Base-by-base conservation (phyloP, 192 early-diverging fungal species). In the Entomortierella beljakovae region DNA sequence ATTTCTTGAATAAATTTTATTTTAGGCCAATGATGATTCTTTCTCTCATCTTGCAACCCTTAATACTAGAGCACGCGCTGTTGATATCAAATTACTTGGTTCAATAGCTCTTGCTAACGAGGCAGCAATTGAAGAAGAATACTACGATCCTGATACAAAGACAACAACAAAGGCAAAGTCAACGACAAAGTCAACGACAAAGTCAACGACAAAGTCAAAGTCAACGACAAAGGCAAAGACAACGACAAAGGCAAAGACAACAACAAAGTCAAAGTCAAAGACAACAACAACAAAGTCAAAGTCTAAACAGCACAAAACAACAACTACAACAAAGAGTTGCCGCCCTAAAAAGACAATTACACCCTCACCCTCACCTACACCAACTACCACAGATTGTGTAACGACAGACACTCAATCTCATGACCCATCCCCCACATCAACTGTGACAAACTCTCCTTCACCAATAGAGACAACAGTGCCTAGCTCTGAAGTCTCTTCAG, bases 151-250 rank as follows among this genome's bases (percentile, higher is more conserved):
- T 29, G 25, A 16, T 1, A 2, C 54, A 34, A 34, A 8, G 1
- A 42, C 40, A 35, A 65, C 49, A 26, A 11, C 34, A 52, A 57
- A 48, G 54, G 26, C 64, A 67, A 67, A 52, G 43, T 48, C 55
- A 56, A 67, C 28, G 55, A 18, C 53, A 48, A 46, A 42, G 40
- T 5, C 63, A 25, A 53, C 2, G 29, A 10, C 32, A 26, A 28
- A n/a, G 23, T 7, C 61, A 64, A 64, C 20, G 31, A 6, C 57
- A 59, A 59, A 15, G 57, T 23, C 57, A n/a, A 62, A 35, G 37
- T 42, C 34, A 16, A 55, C 15, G 26, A 2, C 20, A 37, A 43
- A 40, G 31, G 9, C 55, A 51, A 61, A 58, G 40, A 54, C 65
- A 49, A 58, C 34, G 4, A 28, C 65, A 50, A 57, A 68, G 23